Evolutionary conservation across 2,329 filamentous ascomycete genomes (phyloP).

Genomic region (Penicillium sp.): DNA sequence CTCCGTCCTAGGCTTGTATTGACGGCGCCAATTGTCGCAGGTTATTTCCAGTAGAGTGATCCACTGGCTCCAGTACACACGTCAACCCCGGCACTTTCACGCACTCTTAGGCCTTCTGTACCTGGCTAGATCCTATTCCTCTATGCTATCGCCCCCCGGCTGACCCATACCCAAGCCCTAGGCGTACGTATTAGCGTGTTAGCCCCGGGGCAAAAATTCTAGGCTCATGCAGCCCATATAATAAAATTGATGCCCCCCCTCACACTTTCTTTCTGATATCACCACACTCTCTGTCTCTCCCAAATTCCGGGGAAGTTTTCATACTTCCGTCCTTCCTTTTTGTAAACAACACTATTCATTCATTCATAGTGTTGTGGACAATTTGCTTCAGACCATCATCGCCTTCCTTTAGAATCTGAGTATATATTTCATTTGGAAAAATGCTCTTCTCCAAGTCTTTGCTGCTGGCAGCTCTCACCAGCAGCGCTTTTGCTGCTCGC

Average conservation of each 20-base stretch:
- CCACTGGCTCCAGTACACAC: conserved; percentile 9
- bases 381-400: background rate
- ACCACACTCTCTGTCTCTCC: background rate
- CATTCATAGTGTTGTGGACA: conserved; percentile 1
- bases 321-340: conserved; percentile 3
- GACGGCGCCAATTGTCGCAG: background rate
- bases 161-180: background rate
- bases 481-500: conserved; percentile 21
- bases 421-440: background rate
- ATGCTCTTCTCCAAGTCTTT: conserved; percentile 34
- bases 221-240: background rate
- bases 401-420: background rate
- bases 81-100: conserved; percentile 8
- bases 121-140: background rate
- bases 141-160: background rate
- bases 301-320: background rate
- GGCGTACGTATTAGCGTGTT: conserved; percentile 1
- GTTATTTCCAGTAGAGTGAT: background rate
- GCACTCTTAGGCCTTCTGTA: background rate
- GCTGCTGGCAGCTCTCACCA: conserved; percentile 33
- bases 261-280: background rate
- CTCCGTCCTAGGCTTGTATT: background rate
- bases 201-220: background rate
- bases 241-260: background rate
- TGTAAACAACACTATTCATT: conserved; percentile 1